Evolutionary conservation across 2,329 filamentous ascomycete species (phyloP).

Genomic region (Sporothrix brasiliensis): DNA sequence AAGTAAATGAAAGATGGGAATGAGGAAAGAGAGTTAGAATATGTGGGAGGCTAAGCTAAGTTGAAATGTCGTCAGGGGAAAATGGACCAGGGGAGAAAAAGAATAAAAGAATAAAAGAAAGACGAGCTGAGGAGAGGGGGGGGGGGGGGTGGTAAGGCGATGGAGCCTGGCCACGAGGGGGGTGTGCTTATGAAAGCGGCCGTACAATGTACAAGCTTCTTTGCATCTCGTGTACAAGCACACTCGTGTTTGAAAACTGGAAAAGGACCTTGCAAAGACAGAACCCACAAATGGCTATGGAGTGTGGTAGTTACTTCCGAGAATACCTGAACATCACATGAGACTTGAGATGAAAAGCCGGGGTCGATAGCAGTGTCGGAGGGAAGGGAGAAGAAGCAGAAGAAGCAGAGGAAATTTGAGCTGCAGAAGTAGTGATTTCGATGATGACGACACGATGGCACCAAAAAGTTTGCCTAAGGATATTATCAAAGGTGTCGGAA

Average conservation of each 20-base stretch:
- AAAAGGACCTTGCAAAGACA: not conserved
- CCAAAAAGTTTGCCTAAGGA: constrained; percentile 33
- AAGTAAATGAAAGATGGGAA: constrained; percentile 5
- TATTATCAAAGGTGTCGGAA: constrained; percentile 28
- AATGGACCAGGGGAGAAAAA: constrained; percentile 5
- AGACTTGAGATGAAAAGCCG: constrained; percentile 8
- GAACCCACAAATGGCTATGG: not conserved
- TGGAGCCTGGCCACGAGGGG: constrained; percentile 15
- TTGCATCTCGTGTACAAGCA: not conserved
- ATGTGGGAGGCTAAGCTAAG: not conserved
- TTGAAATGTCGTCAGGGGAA: constrained; percentile 13
- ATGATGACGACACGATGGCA: constrained; percentile 21
- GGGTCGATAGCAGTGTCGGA: constrained; percentile 16
- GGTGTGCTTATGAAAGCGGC: constrained; percentile 14
- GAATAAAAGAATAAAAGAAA: constrained; percentile 5
- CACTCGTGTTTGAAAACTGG: not conserved
- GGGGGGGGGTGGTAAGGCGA: not conserved
- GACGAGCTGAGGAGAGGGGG: not conserved
- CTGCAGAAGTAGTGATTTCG: constrained; percentile 1
- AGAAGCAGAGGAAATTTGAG: constrained; percentile 11
- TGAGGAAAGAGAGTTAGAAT: constrained; percentile 1
- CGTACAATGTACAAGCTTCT: not conserved
- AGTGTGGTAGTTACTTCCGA: not conserved
- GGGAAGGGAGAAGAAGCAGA: too few species aligned
- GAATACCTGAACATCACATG: constrained; percentile 7